phyloP scores from a whole-genome alignment of 768 basidiomycete genomes.

The Fomitopsis pulvina region DNA sequence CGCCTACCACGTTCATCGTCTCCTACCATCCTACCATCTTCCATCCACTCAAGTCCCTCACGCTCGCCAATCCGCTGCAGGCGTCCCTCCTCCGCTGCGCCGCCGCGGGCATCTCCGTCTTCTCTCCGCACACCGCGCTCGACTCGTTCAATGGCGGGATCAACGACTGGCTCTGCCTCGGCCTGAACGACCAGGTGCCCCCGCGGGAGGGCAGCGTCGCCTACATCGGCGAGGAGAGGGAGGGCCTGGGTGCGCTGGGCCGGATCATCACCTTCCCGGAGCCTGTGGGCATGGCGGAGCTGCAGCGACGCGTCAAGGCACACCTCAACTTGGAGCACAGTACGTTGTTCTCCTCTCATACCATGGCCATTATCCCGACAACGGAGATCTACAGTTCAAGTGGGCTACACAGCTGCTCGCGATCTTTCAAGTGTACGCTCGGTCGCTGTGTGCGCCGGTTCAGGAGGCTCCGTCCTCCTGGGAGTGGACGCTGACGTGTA shows the following conservation, averaged over 20 bases:
- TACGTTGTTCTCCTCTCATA: slow-evolving; percentile 27
- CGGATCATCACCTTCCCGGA: slow-evolving; percentile 57
- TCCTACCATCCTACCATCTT: slow-evolving; percentile 88
- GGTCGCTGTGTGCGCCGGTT: slow-evolving; percentile 89
- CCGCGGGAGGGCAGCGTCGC: slow-evolving; percentile 17
- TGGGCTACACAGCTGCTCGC: slow-evolving; percentile 40
- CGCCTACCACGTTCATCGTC: slow-evolving; percentile 60
- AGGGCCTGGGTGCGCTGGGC: slow-evolving; percentile 49
- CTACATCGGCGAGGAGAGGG: slow-evolving; percentile 12
- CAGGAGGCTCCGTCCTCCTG: slow-evolving; percentile 71
- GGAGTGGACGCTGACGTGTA: slow-evolving; percentile 78
- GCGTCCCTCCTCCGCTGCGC: slow-evolving; percentile 73
- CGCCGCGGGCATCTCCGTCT: slow-evolving; percentile 79
- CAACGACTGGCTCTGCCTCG: slow-evolving; percentile 80
- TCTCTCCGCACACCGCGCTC: slow-evolving; percentile 82
- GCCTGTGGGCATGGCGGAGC: slow-evolving; percentile 49
- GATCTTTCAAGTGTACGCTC: slow-evolving; percentile 33
- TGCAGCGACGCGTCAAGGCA: slow-evolving; percentile 64
- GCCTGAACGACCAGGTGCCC: slow-evolving; percentile 17
- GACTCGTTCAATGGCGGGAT: slow-evolving; percentile 82
- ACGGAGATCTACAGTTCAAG: slow-evolving; percentile 45
- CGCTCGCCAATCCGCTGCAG: slow-evolving; percentile 74
- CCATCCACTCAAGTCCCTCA: slow-evolving; percentile 66
- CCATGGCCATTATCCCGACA: slow-evolving; percentile 17
- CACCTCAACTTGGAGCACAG: slow-evolving; percentile 55